Base-by-base conservation (phyloP, 306 rosid genomes). In the Vigna mungo region DNA sequence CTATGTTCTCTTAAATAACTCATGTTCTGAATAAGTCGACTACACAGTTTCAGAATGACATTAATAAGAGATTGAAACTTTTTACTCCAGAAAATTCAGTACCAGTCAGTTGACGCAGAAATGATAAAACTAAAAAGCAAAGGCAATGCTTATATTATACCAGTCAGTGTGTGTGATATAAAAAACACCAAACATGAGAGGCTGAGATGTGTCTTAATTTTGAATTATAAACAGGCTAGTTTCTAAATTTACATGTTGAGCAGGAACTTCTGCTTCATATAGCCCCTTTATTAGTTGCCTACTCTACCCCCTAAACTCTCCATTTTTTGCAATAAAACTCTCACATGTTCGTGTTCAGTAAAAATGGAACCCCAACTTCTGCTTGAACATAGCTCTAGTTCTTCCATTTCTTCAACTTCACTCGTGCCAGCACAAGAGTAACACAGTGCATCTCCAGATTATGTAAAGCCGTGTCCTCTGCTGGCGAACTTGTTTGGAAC, bases 361-460 rank as follows among this genome's bases (percentile, higher is more conserved):
- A 39, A 49, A 70, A 71, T 10, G 18, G 15, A 23, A 17, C 48
- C 67, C 67, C 72, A 79, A 51, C 13, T 79, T 62, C 61, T 44
- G 18, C 70, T 58, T 32, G n/a, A 77, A 30, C 75, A 41, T 1
- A 21, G 27, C 53, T 67, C 39, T 41, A 27, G 3, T 59, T 41
- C 20, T 14, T 36, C 44, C 58, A 77, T 17, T 51, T 55, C 77
- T 27, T 21, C 71, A 68, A n/a, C 5, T 61, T 47, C 59, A 93
- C 20, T 93, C 99, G 16, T 92, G 84, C 97, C 96, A 89, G 27
- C 93, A 92, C 13, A 95, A 87, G 71, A 92, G 94, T 75, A 89
- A 73, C 32, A 95, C 97, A 64, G 92, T 87, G 79, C 99, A 95
- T 69, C 97, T 95, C 99, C 99, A 92, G 10, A 92, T 89, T 79